phyloP scores from a whole-genome alignment of 768 basidiomycete genomes.

The Termitomyces eurrhizus region DNA sequence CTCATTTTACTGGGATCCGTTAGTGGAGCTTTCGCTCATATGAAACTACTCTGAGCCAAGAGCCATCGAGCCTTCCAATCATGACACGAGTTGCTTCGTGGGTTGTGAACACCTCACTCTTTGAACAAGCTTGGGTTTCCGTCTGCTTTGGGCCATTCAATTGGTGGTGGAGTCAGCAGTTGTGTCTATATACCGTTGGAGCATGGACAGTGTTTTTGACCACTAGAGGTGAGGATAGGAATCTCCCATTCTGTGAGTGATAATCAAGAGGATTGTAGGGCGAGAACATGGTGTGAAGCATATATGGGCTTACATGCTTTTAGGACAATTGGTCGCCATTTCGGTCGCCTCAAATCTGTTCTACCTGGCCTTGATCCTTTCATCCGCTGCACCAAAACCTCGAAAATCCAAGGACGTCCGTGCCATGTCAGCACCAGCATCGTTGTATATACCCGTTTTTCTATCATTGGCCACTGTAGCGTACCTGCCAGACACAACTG shows the following conservation, averaged over 20 bases:
- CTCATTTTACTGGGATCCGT: background rate
- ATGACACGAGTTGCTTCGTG: slow-evolving; percentile 40
- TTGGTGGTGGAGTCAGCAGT: slow-evolving; percentile 73
- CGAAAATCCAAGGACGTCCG: background rate
- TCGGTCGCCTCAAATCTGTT: slow-evolving; percentile 64
- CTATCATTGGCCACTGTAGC: slow-evolving; percentile 42
- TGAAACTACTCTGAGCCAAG: slow-evolving; percentile 19
- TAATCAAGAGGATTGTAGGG: slow-evolving; percentile 21
- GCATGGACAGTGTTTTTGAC: slow-evolving; percentile 51
- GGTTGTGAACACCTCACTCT: slow-evolving; percentile 51
- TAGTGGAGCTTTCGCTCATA: slow-evolving; percentile 56
- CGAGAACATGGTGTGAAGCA: slow-evolving; percentile 38
- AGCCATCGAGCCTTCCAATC: slow-evolving; percentile 6
- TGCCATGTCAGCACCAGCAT: slow-evolving; percentile 11
- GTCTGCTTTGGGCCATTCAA: slow-evolving; percentile 42
- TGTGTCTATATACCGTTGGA: slow-evolving; percentile 57
- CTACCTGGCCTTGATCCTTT: slow-evolving; percentile 44
- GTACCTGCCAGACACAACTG: slow-evolving; percentile 37
- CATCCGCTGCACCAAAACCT: slow-evolving; percentile 17
- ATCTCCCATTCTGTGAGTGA: background rate
- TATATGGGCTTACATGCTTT: slow-evolving; percentile 66
- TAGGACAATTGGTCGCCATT: slow-evolving; percentile 71
- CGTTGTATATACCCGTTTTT: slow-evolving; percentile 40
- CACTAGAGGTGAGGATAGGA: slow-evolving; percentile 40
- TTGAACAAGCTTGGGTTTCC: slow-evolving; percentile 53